phyloP scores from a whole-genome alignment of 805 yeast genomes.

The Saccharomycopsis sp. region DNA sequence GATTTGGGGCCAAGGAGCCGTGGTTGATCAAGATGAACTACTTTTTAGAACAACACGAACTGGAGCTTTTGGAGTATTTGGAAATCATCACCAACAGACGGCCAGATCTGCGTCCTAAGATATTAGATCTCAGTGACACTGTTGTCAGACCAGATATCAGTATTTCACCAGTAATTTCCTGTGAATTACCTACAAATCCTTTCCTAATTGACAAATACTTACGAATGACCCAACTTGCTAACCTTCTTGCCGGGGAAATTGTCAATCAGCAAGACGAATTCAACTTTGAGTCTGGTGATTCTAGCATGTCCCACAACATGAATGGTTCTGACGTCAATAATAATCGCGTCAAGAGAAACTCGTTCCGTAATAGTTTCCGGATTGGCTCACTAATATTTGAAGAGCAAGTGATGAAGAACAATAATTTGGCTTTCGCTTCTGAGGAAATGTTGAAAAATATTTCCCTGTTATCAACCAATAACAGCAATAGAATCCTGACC shows the following conservation, averaged over 20 bases:
- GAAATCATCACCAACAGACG: constrained; percentile 66
- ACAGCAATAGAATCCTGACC: constrained; percentile 24
- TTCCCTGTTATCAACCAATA: constrained; percentile 26
- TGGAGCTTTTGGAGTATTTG: constrained; percentile 60
- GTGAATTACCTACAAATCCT: constrained; percentile 63
- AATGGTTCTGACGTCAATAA: constrained; percentile 17
- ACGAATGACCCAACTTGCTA: constrained; percentile 52
- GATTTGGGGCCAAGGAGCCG: constrained; percentile 79
- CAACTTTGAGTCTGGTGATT: constrained; percentile 13
- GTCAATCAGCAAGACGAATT: constrained; percentile 22
- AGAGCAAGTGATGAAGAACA: constrained; percentile 26
- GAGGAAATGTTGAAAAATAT: constrained; percentile 48
- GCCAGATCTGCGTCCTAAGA: constrained; percentile 55
- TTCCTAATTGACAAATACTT: constrained; percentile 60
- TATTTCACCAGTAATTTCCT: constrained; percentile 44
- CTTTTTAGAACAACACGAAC: constrained; percentile 53
- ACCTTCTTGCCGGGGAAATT: constrained; percentile 32
- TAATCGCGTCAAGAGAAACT: constrained; percentile 7
- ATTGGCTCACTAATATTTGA: constrained; percentile 33
- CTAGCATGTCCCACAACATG: constrained; percentile 7
- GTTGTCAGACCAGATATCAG: constrained; percentile 50
- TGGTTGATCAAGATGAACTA: constrained; percentile 64
- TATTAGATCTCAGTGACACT: constrained; percentile 48
- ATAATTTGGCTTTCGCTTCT: constrained; percentile 52
- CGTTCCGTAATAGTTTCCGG: constrained; percentile 22